Evolutionary conservation across 1,284 basidiomycete species (phyloP).

Genomic region (Puccinia coronata): DNA sequence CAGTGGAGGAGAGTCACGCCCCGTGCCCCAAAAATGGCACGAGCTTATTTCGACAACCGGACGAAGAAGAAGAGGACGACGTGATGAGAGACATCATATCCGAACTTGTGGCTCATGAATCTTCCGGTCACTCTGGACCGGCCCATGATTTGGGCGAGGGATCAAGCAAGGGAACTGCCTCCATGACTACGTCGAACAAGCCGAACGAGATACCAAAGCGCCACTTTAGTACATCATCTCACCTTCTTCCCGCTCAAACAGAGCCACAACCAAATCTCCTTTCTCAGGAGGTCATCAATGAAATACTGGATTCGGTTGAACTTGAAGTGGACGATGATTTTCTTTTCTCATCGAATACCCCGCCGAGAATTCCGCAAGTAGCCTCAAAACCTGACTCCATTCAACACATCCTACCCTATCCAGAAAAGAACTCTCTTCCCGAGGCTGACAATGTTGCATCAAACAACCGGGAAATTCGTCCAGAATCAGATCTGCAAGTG

Average conservation of each 20-base stretch:
- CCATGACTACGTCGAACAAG: not conserved
- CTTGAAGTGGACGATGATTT: conserved; percentile 46
- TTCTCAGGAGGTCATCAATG: not conserved
- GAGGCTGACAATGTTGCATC: not conserved
- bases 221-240: not conserved
- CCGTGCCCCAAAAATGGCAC: not conserved
- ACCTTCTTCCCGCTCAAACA: not conserved
- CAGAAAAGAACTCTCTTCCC: not conserved
- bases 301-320: conserved; percentile 10
- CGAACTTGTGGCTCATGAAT: conserved; percentile 2
- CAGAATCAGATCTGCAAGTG: not conserved
- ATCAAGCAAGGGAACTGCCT: conserved; percentile 11
- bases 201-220: not conserved
- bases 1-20: not conserved
- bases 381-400: not conserved
- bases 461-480: not conserved
- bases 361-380: not conserved
- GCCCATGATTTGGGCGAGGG: conserved; percentile 33
- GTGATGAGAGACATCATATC: conserved; percentile 33
- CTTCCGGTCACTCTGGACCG: not conserved
- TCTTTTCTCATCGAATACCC: not conserved
- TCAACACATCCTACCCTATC: not conserved
- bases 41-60: conserved; percentile 17
- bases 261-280: not conserved
- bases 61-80: conserved; percentile 47